Evolutionary conservation across 148 eudicot genomes (phyloP), one percentile per base, ranked within the genome.

Genomic region (Gaultheria prostrata): DNA sequence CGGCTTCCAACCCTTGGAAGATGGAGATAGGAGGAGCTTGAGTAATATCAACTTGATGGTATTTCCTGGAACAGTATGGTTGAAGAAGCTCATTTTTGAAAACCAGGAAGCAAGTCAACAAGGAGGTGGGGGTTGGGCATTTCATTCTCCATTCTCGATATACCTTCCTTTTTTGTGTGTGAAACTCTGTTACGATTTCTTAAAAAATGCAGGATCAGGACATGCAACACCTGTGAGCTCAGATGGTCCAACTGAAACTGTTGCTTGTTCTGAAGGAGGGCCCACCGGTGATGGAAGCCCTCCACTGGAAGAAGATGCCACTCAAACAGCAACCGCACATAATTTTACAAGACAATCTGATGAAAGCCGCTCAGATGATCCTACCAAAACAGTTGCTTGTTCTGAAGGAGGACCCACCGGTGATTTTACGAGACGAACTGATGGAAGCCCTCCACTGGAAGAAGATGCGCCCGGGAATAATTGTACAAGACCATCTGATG

Each of bases 51-150:
- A 93, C 92, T 85, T 97, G 77, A 97, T 97, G 99, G 98, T 97
- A 56, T 94, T 97, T 84, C 99, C 98, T 4, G 99, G 98, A 76
- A 88, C 98, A 1, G 92, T 94, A 63, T 89, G 95, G 97, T 88
- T 97, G 83, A 97, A 93, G 87, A 97, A 94, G 89, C 84, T 87
- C 12, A 86, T 97, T 56, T 89, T 80, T 50, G 76, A 83, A 53
- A 83, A 85, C 77, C 81, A 67, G 63, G 78, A 69, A 85, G 18
- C 85, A 30, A 82, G 82, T 83, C 85, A 67, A 77, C 84, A 57
- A 61, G 72, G 76, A 67, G 35, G 72, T 67, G 8, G 17, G 35
- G 17, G 84, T 83, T 83, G 45, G 46, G 77, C 49, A 20, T 75
- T 77, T 46, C 72, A 17, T 83, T 72, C 30, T 50, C 54, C 69